These are phyloP conservation scores for Liriodendron chinense DNA, from an alignment of 164 flowering plant species.

Conservation along the genomic window DNA sequence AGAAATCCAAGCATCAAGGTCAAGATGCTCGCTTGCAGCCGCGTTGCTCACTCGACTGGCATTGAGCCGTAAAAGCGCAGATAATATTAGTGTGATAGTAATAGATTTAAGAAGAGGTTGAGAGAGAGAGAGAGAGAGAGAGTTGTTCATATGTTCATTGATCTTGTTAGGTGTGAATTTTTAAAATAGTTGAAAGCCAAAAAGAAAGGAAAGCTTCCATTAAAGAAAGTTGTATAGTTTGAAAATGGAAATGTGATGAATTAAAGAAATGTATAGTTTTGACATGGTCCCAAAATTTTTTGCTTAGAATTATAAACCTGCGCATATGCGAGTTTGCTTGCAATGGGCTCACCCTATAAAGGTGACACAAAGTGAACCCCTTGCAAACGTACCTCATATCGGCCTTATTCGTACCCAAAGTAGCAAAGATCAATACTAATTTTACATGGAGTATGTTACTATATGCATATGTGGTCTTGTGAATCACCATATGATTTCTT, in stretches of 20 bases:
- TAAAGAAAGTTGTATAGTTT: not conserved
- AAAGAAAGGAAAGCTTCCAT: not conserved
- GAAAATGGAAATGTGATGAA: not conserved
- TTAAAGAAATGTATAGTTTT: no score
- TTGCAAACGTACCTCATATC: no score
- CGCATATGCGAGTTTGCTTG: no score
- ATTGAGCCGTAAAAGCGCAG: conserved; percentile 45
- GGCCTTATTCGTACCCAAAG: no score
- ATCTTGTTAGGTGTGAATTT: not conserved
- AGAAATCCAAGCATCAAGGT: conserved; percentile 13
- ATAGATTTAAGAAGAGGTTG: conserved; percentile 36
- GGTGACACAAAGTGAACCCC: no score
- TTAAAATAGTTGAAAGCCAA: not conserved
- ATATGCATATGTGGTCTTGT: no score
- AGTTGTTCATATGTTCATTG: not conserved
- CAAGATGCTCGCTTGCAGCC: conserved; percentile 44
- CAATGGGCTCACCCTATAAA: no score
- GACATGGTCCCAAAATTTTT: no score
- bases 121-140: not conserved
- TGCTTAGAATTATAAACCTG: no score
- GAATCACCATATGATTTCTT: no score
- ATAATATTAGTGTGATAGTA: conserved; percentile 60
- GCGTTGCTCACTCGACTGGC: conserved; percentile 61
- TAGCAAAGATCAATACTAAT: no score
- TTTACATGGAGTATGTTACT: no score